These are phyloP conservation scores for Isoetes taiwanensis DNA, from an alignment of 75 land plant species.

Conservation along the genomic window DNA sequence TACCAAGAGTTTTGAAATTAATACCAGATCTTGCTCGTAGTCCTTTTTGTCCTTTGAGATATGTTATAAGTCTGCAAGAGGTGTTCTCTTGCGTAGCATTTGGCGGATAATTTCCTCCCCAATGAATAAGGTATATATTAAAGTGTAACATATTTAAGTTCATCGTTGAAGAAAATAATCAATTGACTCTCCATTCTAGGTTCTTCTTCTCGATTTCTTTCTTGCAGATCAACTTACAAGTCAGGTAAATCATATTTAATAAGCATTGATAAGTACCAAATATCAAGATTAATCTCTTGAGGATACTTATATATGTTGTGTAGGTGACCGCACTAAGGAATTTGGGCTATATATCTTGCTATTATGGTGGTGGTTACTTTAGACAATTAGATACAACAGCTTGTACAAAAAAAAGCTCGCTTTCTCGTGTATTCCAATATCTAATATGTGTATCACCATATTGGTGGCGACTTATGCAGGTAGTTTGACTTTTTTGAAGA, in stretches of 20 bases:
- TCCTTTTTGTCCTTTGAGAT: conserved; percentile 13
- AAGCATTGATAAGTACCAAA: background rate
- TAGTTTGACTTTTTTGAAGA: too few relatives aligned
- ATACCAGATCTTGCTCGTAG: background rate
- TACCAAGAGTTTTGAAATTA: too few relatives aligned
- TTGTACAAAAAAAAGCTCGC: background rate
- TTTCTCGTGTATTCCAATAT: conserved; percentile 12
- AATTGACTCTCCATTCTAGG: background rate
- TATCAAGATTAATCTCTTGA: background rate
- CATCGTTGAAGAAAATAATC: conserved; percentile 8
- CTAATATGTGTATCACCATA: conserved; percentile 17
- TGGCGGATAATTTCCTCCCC: conserved; percentile 20
- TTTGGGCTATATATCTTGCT: conserved; percentile 34
- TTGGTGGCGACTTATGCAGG: conserved; percentile 35
- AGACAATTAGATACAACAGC: conserved; percentile 11
- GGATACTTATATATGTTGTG: background rate
- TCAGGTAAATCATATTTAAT: background rate
- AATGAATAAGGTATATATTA: conserved; percentile 12
- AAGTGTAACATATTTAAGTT: background rate
- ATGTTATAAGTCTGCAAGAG: conserved; percentile 14
- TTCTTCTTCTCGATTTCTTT: conserved; percentile 10
- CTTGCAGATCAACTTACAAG: conserved; percentile 17
- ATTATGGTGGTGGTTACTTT: conserved; percentile 31
- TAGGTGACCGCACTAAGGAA: conserved; percentile 38
- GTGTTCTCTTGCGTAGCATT: conserved; percentile 4